These are phyloP conservation scores for Exophiala spinifera DNA, from an alignment of 2,329 filamentous ascomycete species.

Conservation along the genomic window DNA sequence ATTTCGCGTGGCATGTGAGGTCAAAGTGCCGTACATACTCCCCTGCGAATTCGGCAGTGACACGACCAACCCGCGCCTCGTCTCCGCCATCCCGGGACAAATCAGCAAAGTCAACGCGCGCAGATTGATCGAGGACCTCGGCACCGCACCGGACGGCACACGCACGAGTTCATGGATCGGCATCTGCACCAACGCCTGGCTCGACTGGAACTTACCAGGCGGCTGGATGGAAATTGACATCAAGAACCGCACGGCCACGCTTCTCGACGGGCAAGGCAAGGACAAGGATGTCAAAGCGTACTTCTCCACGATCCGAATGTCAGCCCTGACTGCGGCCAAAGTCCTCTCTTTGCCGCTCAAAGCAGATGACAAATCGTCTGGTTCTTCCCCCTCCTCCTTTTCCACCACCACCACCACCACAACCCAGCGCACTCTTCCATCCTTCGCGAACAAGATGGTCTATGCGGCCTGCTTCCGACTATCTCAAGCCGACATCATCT, in stretches of 20 bases:
- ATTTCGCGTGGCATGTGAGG: neutral
- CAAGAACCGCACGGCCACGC: neutral
- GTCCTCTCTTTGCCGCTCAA: neutral
- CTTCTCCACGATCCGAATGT: slow-evolving; percentile 1
- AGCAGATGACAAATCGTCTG: neutral
- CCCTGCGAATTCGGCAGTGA: slow-evolving; percentile 1
- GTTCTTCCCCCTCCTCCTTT: no score
- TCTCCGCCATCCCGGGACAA: slow-evolving; percentile 1
- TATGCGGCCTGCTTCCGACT: neutral
- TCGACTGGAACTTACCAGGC: neutral
- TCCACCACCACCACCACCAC: neutral
- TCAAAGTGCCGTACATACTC: slow-evolving; percentile 2
- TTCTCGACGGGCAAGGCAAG: neutral
- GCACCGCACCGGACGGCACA: neutral
- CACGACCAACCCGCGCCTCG: neutral
- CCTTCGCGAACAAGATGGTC: slow-evolving; percentile 1
- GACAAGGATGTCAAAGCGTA: neutral
- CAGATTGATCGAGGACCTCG: neutral
- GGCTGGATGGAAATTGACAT: slow-evolving; percentile 1
- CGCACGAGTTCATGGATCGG: slow-evolving; percentile 2
- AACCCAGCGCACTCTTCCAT: neutral
- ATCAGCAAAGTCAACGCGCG: neutral
- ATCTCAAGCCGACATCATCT: neutral
- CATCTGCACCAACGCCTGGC: slow-evolving; percentile 3
- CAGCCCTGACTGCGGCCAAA: neutral